phyloP scores from a whole-genome alignment of 1,284 basidiomycete species.

The Rugosomyces carneus region DNA sequence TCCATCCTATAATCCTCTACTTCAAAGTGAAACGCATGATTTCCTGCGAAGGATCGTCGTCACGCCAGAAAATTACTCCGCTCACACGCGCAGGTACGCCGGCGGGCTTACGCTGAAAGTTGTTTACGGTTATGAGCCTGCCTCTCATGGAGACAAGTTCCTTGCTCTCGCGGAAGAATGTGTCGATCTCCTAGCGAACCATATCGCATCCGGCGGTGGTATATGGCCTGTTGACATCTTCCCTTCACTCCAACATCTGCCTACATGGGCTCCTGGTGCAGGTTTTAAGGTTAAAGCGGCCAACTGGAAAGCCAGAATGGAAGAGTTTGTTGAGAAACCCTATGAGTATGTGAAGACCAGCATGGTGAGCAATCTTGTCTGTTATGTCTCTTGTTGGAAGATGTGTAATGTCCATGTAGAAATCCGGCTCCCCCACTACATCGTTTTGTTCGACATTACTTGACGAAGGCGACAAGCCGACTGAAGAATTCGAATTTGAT shows the following conservation, averaged over 20 bases:
- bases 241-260: conserved; percentile 32
- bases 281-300: conserved; percentile 49
- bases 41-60: conserved; percentile 43
- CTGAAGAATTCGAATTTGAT: conserved; percentile 49
- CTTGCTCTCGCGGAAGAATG: conserved; percentile 56
- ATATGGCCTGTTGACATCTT: conserved; percentile 67
- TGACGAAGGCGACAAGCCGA: conserved; percentile 34
- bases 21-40: conserved; percentile 45
- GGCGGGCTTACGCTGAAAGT: conserved; percentile 57
- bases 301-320: conserved; percentile 60
- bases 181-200: conserved; percentile 51
- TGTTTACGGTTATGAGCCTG: conserved; percentile 58
- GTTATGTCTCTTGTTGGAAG: not conserved
- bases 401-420: conserved; percentile 27
- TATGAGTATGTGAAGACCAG: conserved; percentile 52
- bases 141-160: conserved; percentile 47
- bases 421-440: conserved; percentile 43
- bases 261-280: conserved; percentile 27
- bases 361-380: conserved; percentile 36
- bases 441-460: conserved; percentile 61
- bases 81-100: conserved; percentile 47
- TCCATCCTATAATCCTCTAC: conserved; percentile 50
- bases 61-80: conserved; percentile 34
- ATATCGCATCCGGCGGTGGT: conserved; percentile 56
- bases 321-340: conserved; percentile 61